Evolutionary conservation across 2,329 filamentous ascomycete genomes (phyloP).

Genomic region (Fusarium sp.): DNA sequence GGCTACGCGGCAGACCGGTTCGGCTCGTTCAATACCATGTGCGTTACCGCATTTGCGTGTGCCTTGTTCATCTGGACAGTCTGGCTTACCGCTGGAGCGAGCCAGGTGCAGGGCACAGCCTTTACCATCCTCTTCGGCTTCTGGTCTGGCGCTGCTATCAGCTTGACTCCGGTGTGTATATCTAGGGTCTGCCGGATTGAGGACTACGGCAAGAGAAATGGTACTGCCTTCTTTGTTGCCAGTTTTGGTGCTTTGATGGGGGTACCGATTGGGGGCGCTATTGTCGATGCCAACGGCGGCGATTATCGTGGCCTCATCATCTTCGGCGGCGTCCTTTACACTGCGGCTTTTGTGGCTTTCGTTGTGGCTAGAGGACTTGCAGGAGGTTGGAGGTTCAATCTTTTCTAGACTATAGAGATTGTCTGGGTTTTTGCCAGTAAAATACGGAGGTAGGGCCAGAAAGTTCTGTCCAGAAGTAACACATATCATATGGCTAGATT

Average conservation of each 20-base stretch:
- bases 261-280: constrained; percentile 70
- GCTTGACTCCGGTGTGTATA: constrained; percentile 79
- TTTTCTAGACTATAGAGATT: too few relatives aligned
- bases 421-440: too few relatives aligned
- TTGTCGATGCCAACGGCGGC: background rate
- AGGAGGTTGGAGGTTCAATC: too few relatives aligned
- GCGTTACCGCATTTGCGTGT: constrained; percentile 66
- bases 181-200: constrained; percentile 79
- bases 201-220: constrained; percentile 79
- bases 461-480: too few relatives aligned
- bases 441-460: too few relatives aligned
- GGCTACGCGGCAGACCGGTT: constrained; percentile 75
- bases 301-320: too few relatives aligned
- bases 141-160: constrained; percentile 79
- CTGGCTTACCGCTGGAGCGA: constrained; percentile 68
- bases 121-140: constrained; percentile 80
- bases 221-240: constrained; percentile 79
- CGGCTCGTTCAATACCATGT: constrained; percentile 80
- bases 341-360: constrained; percentile 2
- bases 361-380: too few relatives aligned
- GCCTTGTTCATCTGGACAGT: constrained; percentile 68
- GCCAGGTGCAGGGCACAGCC: constrained; percentile 64
- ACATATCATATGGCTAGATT: too few relatives aligned
- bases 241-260: constrained; percentile 53
- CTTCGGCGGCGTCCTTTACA: constrained; percentile 7